Conservation (phyloP, 2,329 filamentous ascomycete species). For the Diaporthe amygdali region DNA sequence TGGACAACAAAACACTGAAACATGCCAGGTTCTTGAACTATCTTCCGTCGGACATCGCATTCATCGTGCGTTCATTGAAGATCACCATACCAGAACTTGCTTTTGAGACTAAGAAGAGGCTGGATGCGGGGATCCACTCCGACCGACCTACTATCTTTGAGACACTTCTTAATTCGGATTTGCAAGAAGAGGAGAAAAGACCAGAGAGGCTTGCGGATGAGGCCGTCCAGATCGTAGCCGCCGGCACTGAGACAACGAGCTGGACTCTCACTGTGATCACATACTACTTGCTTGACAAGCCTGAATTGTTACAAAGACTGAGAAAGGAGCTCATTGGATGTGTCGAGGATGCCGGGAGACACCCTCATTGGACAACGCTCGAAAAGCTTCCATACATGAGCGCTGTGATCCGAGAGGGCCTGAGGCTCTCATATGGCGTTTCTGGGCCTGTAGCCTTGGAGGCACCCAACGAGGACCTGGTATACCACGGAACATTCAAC, state of each 20-base stretch:
- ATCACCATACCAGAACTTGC: no score
- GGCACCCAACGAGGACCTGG: conserved; percentile 1
- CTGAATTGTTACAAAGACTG: not conserved
- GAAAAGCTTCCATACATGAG: conserved; percentile 4
- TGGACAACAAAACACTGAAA: no score
- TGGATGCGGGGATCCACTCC: no score
- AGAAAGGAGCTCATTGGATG: not conserved
- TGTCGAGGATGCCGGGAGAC: not conserved
- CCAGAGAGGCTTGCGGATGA: no score
- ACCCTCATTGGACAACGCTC: not conserved
- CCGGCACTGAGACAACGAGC: conserved; percentile 2
- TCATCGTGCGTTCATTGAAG: no score
- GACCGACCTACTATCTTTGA: no score
- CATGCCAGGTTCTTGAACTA: no score
- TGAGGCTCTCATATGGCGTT: not conserved
- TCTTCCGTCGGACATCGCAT: no score
- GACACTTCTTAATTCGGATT: no score
- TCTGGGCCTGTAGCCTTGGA: not conserved
- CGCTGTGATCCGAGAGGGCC: not conserved
- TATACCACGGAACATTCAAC: not conserved
- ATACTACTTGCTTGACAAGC: not conserved
- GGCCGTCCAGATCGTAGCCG: no score
- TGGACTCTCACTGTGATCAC: not conserved
- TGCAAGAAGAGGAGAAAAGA: no score
- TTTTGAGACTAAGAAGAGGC: no score